These are phyloP conservation scores for Termitomyces sp. DNA, from an alignment of 768 basidiomycete species.

Conservation along the genomic window DNA sequence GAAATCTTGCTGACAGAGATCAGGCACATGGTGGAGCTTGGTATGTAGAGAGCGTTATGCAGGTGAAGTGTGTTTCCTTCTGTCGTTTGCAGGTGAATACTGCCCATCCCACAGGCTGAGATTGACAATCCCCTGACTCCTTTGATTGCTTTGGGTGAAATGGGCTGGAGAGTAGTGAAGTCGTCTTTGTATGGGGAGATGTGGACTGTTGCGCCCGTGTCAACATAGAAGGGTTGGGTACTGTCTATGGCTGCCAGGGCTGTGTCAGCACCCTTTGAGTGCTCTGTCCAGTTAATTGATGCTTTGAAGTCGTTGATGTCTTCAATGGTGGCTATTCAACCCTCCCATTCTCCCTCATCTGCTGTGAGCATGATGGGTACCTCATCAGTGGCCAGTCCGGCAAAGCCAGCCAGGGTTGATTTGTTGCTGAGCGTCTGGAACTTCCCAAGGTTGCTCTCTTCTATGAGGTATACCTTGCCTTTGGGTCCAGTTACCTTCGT, in stretches of 20 bases:
- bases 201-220: too few relatives aligned
- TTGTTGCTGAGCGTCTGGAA: not conserved
- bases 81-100: not conserved
- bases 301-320: too few relatives aligned
- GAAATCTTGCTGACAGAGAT: not conserved
- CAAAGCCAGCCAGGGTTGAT: not conserved
- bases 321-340: not conserved
- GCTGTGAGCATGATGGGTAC: not conserved
- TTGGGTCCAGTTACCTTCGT: not conserved
- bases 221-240: too few relatives aligned
- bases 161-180: not conserved
- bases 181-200: too few relatives aligned
- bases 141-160: not conserved
- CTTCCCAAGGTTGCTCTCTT: not conserved
- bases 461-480: not conserved
- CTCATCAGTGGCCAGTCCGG: not conserved
- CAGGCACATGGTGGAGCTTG: not conserved
- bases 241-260: too few relatives aligned
- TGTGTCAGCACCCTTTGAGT: not conserved
- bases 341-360: not conserved
- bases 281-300: too few relatives aligned
- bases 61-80: not conserved
- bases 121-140: not conserved
- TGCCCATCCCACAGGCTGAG: not conserved
- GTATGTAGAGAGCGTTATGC: not conserved